These are phyloP conservation scores for Ceratobasidium sp. DNA, from an alignment of 1,284 basidiomycete species.

Conservation along the genomic window DNA sequence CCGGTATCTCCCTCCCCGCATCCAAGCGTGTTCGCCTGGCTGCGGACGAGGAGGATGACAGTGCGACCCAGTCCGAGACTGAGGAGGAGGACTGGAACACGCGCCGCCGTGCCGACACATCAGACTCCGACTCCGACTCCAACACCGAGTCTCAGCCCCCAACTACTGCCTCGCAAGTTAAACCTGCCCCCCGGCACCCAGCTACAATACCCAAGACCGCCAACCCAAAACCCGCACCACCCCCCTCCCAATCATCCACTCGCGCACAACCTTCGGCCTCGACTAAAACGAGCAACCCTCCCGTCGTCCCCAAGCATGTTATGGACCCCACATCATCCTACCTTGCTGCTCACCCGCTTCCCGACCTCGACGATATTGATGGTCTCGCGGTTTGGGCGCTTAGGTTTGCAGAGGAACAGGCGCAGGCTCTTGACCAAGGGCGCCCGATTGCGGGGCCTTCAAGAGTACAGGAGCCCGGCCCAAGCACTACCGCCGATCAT, in stretches of 20 bases:
- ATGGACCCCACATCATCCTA: neutral
- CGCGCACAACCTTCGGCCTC: too few relatives aligned
- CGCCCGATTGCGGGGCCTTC: neutral
- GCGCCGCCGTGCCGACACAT: too few relatives aligned
- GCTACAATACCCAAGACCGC: too few relatives aligned
- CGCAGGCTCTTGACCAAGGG: neutral
- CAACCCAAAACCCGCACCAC: too few relatives aligned
- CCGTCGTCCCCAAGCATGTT: too few relatives aligned
- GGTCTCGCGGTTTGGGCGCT: constrained; percentile 1
- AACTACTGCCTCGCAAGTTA: too few relatives aligned
- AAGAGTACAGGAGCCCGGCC: neutral
- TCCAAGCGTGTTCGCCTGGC: neutral
- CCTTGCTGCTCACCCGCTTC: neutral
- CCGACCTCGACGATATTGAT: constrained; percentile 6
- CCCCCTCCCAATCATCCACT: too few relatives aligned
- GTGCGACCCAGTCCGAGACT: neutral
- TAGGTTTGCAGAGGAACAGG: neutral
- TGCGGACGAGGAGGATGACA: neutral
- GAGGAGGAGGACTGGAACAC: too few relatives aligned
- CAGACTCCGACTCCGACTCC: too few relatives aligned
- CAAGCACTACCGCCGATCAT: constrained; percentile 12
- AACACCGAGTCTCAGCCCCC: too few relatives aligned
- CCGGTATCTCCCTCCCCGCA: neutral
- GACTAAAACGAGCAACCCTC: too few relatives aligned
- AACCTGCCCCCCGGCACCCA: too few relatives aligned